Conservation (phyloP, 495 filamentous ascomycete species). For the Cercophora samala region DNA sequence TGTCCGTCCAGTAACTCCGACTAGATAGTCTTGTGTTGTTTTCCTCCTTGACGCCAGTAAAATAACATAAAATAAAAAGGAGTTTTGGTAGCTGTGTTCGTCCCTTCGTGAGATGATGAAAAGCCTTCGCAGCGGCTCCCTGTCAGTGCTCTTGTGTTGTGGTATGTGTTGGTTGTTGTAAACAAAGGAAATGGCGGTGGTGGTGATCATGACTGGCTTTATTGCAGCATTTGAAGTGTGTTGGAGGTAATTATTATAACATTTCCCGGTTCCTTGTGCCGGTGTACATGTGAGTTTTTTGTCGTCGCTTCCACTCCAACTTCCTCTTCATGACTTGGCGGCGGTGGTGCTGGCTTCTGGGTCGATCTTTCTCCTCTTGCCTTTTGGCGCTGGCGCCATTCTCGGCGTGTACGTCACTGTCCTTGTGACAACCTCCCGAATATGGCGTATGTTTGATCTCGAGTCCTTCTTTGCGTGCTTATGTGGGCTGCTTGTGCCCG, state of each 20-base stretch:
- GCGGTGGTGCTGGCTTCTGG: slow-evolving; percentile 32
- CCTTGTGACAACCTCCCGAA: slow-evolving; percentile 69
- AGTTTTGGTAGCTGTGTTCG: background rate
- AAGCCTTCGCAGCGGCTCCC: background rate
- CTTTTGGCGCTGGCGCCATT: slow-evolving; percentile 69
- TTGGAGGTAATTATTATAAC: slow-evolving; percentile 2
- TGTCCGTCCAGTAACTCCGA: too few species aligned
- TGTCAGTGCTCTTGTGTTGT: background rate
- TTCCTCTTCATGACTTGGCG: slow-evolving; percentile 29
- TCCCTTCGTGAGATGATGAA: background rate
- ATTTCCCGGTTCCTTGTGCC: background rate
- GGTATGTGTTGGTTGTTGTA: background rate
- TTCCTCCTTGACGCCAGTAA: background rate
- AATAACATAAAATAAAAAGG: background rate
- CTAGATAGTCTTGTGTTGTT: background rate
- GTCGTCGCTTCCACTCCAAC: background rate
- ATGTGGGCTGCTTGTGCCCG: slow-evolving; percentile 4
- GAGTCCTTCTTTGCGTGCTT: slow-evolving; percentile 40
- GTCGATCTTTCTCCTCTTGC: slow-evolving; percentile 69
- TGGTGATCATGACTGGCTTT: background rate
- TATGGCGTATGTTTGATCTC: slow-evolving; percentile 51
- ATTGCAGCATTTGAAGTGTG: background rate
- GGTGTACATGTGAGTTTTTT: background rate
- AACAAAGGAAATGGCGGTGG: background rate
- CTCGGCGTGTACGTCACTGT: slow-evolving; percentile 71